Evolutionary conservation across 2,329 filamentous ascomycete genomes (phyloP), one percentile per base, ranked within the genome.

Genomic region (Epichloe brachyelytri): DNA sequence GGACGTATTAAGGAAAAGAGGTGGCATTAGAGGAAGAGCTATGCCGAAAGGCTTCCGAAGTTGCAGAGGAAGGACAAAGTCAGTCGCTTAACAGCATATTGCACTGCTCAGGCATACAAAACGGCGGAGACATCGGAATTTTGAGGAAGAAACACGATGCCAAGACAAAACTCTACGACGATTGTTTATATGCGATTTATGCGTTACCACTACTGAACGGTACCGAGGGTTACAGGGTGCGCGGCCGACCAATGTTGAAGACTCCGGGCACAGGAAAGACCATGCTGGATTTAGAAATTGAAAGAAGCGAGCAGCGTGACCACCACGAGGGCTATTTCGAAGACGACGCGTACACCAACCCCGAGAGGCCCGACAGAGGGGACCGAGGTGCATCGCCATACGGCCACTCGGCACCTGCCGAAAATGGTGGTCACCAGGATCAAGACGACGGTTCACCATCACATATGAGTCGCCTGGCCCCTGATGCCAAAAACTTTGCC

Each of bases 111-210:
- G 66, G 87, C 86, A 7, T 97, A 90, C 71, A 95, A 91, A 70
- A 82, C 95, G 70, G 85, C 86, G 59, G 79, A 83, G 26, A 88
- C 89, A n/a, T 88, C 90, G 14, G 81, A 87, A 36, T 98, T 98
- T 74, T 96, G 54, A 85, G 86, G 59, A 86, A 87, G 56, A 85
- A 84, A 61, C 93, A 98, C 69, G 83, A 86, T 34, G 91, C 90
- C 1, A 85, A 89, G 68, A 95, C 91, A 14, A 98, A 98, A 69
- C 76, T 97, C 5, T 98, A 98, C 68, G 93, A 98, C 66, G 93
- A 98, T 67, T 98, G 93, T 63, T 73, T 98, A 22, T 98, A 98
- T 64, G 88, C 85, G 26, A 91, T 95, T 46, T 98, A 98, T 66
- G 90, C 96, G 63, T 72, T 96, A 33, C 93, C 93, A 5, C 71